Evolutionary conservation across 768 basidiomycete species (phyloP).

Genomic region (Auricularia sp.): DNA sequence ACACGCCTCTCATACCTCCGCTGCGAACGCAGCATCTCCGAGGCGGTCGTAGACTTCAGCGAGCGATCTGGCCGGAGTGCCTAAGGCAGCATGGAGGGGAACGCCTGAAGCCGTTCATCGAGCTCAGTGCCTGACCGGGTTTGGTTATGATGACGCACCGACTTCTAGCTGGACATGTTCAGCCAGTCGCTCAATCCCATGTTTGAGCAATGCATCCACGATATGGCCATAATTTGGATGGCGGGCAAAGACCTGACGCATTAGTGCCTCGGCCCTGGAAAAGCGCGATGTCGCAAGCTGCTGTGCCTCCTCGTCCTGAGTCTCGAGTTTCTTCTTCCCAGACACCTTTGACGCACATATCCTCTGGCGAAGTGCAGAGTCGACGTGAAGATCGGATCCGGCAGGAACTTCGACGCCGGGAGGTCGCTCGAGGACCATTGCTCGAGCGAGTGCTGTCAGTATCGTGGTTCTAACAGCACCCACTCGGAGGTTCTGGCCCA

Average conservation of each 20-base stretch:
- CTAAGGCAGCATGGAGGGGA: slow-evolving; percentile 78
- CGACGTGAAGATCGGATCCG: slow-evolving; percentile 16
- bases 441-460: slow-evolving; percentile 68
- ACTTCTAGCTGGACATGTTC: slow-evolving; percentile 55
- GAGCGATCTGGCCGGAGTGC: slow-evolving; percentile 76
- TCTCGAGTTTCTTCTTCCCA: slow-evolving; percentile 20
- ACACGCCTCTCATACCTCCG: slow-evolving; percentile 32
- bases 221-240: slow-evolving; percentile 74
- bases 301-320: slow-evolving; percentile 20
- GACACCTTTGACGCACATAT: slow-evolving; percentile 16
- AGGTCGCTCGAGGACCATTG: slow-evolving; percentile 19
- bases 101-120: slow-evolving; percentile 39
- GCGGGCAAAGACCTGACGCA: slow-evolving; percentile 65
- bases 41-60: slow-evolving; percentile 72
- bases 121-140: slow-evolving; percentile 2
- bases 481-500: slow-evolving; percentile 70
- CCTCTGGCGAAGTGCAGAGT: slow-evolving; percentile 20
- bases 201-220: slow-evolving; percentile 44
- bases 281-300: slow-evolving; percentile 20
- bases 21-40: slow-evolving; percentile 55
- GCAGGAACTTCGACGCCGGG: slow-evolving; percentile 14
- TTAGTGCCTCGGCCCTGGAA: slow-evolving; percentile 45
- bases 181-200: slow-evolving; percentile 49
- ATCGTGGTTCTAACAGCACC: slow-evolving; percentile 82
- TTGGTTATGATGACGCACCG: slow-evolving; percentile 36